A percentile compares a stretch with the other conserved stretches of the same genome.
Conservation (phyloP, 495 filamentous ascomycete species). For the Penicillium simplicissimum region DNA sequence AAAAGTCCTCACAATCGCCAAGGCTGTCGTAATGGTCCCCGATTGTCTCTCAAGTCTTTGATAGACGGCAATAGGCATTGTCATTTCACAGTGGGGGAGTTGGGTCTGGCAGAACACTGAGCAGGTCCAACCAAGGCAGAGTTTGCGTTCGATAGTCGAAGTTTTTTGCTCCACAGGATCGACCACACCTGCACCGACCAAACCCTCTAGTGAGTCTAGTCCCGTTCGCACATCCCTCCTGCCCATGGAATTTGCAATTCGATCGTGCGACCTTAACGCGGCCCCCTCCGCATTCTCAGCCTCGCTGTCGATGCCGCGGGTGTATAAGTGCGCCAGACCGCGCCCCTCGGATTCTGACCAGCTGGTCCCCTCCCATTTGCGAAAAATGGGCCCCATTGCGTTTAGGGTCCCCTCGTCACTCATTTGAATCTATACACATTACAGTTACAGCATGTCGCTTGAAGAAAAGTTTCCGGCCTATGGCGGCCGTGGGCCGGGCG, state of each 20-base stretch:
- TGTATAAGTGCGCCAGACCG: conserved; percentile 10
- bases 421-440: conserved; percentile 9
- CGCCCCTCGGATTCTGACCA: conserved; percentile 1
- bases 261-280: conserved; percentile 3
- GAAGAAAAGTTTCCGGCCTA: conserved; percentile 25
- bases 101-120: neutral
- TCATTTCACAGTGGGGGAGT: conserved; percentile 2
- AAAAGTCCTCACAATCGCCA: neutral
- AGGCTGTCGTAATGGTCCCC: neutral
- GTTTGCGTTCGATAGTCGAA: conserved; percentile 1
- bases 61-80: conserved; percentile 14
- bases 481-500: conserved; percentile 26
- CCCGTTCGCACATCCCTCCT: conserved; percentile 12
- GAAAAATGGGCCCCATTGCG: conserved; percentile 13
- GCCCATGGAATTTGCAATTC: conserved; percentile 11
- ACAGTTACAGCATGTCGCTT: conserved; percentile 15
- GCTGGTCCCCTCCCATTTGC: neutral
- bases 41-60: neutral
- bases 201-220: conserved; percentile 21
- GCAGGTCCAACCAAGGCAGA: conserved; percentile 12
- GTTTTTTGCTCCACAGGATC: conserved; percentile 23
- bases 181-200: conserved; percentile 14
- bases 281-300: conserved; percentile 11
- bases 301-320: neutral
- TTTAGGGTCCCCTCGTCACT: conserved; percentile 14